Evolutionary conservation across 192 early-diverging fungal genomes (phyloP), one percentile per base, ranked within the genome.

Genomic region (Mortierella claussenii): DNA sequence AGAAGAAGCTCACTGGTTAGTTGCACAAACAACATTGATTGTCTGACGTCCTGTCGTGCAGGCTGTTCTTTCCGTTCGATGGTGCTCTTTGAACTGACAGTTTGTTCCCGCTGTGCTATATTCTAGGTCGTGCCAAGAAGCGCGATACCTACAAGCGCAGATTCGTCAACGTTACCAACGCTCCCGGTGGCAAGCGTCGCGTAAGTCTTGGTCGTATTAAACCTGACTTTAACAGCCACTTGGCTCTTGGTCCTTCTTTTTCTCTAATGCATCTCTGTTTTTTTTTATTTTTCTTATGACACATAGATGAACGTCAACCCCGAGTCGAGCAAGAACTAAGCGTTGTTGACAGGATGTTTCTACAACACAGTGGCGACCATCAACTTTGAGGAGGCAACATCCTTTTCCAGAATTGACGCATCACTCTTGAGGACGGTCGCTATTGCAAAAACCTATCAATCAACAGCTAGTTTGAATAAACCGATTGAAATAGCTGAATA

Each of bases 101-200:
- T n/a, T n/a, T n/a, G n/a, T n/a, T n/a, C n/a, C n/a, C n/a, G n/a
- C n/a, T n/a, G n/a, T n/a, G n/a, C n/a, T n/a, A n/a, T n/a, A n/a
- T n/a, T n/a, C 18, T 62, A 71, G 69, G 96, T 83, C 96, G 97
- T 79, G 94, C 96, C 80, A 95, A 94, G 90, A 99, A 97, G 93
- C 88, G 97, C 78, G 85, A 95, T 62, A 85, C 87, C 66, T 99
- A 97, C 92, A 97, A 89, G 88, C 93, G 97, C 80, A 94, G 97
- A 65, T 98, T 97, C 84, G 94, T 97, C 67, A 97, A 97, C 90
- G 92, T 94, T 64, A 92, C 92, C 80, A 88, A 86, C 70, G 70
- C 83, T 57, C 86, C 93, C 80, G 92, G 92, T 80, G 93, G 91
- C 82, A 99, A 98, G 93, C 90, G 95, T 79, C 91, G 86, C 84